Conservation (phyloP, 345 rosid species). For the Bruguiera gymnorhiza region DNA sequence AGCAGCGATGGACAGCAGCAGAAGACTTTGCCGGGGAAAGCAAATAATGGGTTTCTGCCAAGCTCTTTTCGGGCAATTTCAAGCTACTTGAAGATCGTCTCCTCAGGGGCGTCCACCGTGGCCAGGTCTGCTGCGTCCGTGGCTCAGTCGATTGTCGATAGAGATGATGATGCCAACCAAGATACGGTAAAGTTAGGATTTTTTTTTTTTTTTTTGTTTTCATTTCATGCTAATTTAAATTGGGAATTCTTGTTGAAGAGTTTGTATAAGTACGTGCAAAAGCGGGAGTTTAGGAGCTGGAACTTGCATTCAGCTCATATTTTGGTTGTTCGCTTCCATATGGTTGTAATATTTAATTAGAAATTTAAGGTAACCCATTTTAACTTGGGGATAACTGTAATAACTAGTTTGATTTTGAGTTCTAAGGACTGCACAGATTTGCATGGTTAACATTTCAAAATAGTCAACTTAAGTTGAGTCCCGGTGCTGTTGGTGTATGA, state of each 20-base stretch:
- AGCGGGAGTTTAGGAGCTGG: too few relatives aligned
- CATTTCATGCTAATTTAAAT: not conserved
- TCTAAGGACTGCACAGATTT: not conserved
- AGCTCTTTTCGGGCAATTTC: constrained; percentile 79
- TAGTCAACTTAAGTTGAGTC: too few relatives aligned
- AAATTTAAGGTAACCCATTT: not conserved
- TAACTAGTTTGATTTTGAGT: not conserved
- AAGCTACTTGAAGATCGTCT: constrained; percentile 66
- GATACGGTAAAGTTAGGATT: constrained; percentile 56
- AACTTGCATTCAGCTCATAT: too few relatives aligned
- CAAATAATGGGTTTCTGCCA: constrained; percentile 45
- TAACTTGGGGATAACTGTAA: not conserved
- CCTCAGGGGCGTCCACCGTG: constrained; percentile 88
- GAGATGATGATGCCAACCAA: constrained; percentile 48
- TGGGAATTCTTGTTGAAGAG: too few relatives aligned
- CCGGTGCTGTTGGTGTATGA: not conserved
- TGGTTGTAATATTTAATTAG: too few relatives aligned
- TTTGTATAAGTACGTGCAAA: too few relatives aligned
- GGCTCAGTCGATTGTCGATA: constrained; percentile 75
- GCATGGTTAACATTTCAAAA: too few relatives aligned
- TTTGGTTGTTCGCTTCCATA: too few relatives aligned
- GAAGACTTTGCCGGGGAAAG: constrained; percentile 20
- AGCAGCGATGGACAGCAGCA: constrained; percentile 49
- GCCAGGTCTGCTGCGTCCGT: constrained; percentile 80
- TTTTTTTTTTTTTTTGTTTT: not conserved